Evolutionary conservation across 371 early-diverging fungal genomes (phyloP).

Genomic region (Batkoa obscura): DNA sequence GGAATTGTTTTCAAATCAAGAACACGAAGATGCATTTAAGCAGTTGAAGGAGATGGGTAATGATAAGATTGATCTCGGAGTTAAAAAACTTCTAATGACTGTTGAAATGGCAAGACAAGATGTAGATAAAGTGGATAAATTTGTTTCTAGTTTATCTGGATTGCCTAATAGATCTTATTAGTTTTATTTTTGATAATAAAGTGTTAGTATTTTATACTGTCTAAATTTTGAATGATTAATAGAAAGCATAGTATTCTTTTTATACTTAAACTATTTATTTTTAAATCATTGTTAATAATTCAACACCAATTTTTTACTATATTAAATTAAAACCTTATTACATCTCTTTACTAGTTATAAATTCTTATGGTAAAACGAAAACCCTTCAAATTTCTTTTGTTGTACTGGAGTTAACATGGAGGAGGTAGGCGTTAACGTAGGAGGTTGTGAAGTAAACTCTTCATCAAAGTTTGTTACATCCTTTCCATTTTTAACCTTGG

Average conservation of each 20-base stretch:
- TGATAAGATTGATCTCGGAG: slow-evolving; percentile 49
- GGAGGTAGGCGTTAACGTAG: slow-evolving; percentile 74
- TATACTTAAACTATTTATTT: no score
- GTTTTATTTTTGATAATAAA: no score
- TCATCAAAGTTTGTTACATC: slow-evolving; percentile 92
- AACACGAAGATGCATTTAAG: slow-evolving; percentile 6
- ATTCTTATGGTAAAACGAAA: slow-evolving; percentile 34
- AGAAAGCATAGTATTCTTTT: no score
- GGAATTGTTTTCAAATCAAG: slow-evolving; percentile 8
- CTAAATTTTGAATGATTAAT: no score
- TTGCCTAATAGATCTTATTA: no score
- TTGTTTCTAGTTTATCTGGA: slow-evolving; percentile 14
- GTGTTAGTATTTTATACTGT: no score
- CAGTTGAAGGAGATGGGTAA: slow-evolving; percentile 14
- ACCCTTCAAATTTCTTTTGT: slow-evolving; percentile 80
- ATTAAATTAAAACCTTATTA: no score
- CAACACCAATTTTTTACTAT: no score
- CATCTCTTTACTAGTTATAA: no score
- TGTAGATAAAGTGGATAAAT: slow-evolving; percentile 32
- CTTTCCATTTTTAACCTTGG: slow-evolving; percentile 47
- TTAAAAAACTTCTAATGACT: slow-evolving; percentile 79
- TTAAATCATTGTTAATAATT: no score
- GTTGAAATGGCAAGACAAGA: slow-evolving; percentile 81
- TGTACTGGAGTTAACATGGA: slow-evolving; percentile 50
- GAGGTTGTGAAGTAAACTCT: slow-evolving; percentile 79